phyloP scores from a whole-genome alignment of 345 rosid species.

The Sonneratia caseolaris region DNA sequence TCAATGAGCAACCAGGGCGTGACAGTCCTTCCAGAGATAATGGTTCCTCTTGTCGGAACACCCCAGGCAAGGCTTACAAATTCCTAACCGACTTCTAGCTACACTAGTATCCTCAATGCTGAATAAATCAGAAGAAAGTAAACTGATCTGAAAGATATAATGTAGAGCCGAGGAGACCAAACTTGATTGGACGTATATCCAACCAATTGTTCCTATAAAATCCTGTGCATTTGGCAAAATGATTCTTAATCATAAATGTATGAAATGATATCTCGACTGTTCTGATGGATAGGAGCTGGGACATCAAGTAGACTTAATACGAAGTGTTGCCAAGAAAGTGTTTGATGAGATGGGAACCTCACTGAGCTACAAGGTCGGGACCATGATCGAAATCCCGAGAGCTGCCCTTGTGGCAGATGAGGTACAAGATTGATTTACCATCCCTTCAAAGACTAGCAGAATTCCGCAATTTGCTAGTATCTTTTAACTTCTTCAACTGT shows the following conservation, averaged over 20 bases:
- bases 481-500: background rate
- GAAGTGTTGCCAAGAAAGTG: slow-evolving; percentile 54
- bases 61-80: slow-evolving; percentile 46
- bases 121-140: background rate
- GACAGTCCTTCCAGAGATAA: slow-evolving; percentile 82
- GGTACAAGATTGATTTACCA: slow-evolving; percentile 25
- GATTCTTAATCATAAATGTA: no score
- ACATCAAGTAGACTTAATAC: slow-evolving; percentile 60
- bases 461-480: background rate
- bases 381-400: slow-evolving; percentile 97
- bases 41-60: slow-evolving; percentile 99
- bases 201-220: no score
- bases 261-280: no score
- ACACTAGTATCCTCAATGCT: background rate
- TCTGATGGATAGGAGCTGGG: slow-evolving; percentile 51
- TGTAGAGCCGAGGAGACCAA: no score
- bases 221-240: no score
- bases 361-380: slow-evolving; percentile 73
- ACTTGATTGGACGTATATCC: no score
- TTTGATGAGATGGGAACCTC: slow-evolving; percentile 60
- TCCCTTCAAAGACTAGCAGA: background rate
- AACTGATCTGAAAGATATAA: background rate
- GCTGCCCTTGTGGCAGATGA: slow-evolving; percentile 93
- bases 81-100: background rate
- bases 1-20: slow-evolving; percentile 66